Base-by-base conservation (phyloP, 2,329 filamentous ascomycete genomes). In the Trichoderma asperellum region DNA sequence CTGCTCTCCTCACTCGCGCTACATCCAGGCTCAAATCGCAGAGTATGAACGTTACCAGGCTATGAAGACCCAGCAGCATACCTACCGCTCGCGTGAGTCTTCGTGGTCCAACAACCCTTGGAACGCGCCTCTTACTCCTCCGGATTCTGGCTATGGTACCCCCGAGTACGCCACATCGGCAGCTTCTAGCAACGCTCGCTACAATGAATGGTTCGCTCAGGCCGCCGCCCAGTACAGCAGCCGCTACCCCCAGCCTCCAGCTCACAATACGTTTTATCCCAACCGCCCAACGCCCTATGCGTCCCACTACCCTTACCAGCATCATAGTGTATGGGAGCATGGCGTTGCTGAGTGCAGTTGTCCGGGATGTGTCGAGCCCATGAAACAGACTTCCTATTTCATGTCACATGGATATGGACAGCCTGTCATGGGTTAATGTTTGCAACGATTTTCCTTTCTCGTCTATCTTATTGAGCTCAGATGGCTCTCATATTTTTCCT, bases 91-190 rank as follows among this genome's bases (percentile, higher is more conserved):
- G 5, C 83, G 82, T 40, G 85, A 87, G 57, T 77, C 78, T 14
- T 56, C 63, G 37, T 84, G 84, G 81, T 74, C 79, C 40, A 80
- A 81, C 68, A 83, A 83, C 70, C 80, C 84, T 16, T 81, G 82
- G 82, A 79, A 78, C 14, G 82, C 83, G 59, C 86, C 86, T 7
- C 78, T 88, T 68, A 88, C 87, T 0, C 87, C 87, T 2, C 87
- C 87, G 1, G 87, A 89, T 71, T 89, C 87, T 24, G 87, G 87
- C 6, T 89, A 89, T 68, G 86, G 86, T 55, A 89, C 87, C 0
- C 87, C 87, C 5, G 87, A 89, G 73, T 87, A 88, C 71, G 79
- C 82, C 60, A 83, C 85, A 76, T 88, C 86, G 53, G 84, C 86
- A 4, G 82, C 86, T 0, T 84, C 86, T 0, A 81, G 82, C 72